Conservation (phyloP, 345 rosid species). For the Xanthoceras sorbifolium region DNA sequence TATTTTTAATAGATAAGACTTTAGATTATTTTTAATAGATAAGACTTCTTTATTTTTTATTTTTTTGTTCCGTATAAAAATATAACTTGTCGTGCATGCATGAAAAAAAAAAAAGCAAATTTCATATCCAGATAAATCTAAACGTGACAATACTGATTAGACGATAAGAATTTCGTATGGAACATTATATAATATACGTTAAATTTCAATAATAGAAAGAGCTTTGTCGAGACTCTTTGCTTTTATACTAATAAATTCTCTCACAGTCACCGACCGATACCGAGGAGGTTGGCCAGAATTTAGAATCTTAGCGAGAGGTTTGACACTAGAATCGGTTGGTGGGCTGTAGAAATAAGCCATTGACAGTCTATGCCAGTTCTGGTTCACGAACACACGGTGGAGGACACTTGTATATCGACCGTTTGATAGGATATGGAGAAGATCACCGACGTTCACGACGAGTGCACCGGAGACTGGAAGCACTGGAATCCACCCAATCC, state of each 20-base stretch:
- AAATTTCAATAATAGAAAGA: slow-evolving; percentile 47
- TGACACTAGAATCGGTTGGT: slow-evolving; percentile 40
- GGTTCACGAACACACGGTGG: slow-evolving; percentile 70
- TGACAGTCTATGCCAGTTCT: slow-evolving; percentile 54
- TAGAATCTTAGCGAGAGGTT: slow-evolving; percentile 42
- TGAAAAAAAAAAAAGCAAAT: too few species aligned
- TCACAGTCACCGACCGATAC: slow-evolving; percentile 53
- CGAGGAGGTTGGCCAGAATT: slow-evolving; percentile 29
- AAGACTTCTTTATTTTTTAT: too few species aligned
- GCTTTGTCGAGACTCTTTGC: slow-evolving; percentile 56
- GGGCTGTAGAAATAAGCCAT: slow-evolving; percentile 64
- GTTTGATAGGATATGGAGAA: slow-evolving; percentile 72
- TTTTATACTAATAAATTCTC: slow-evolving; percentile 58
- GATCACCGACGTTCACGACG: slow-evolving; percentile 83
- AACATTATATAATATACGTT: not conserved
- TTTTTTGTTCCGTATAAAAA: too few species aligned
- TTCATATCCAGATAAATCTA: too few species aligned
- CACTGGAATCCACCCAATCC: slow-evolving; percentile 67
- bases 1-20: too few species aligned
- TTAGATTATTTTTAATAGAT: too few species aligned
- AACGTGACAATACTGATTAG: not conserved
- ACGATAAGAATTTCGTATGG: not conserved
- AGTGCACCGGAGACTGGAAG: slow-evolving; percentile 55
- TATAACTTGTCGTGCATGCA: too few species aligned
- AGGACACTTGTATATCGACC: slow-evolving; percentile 52